These are phyloP conservation scores for Talaromyces wortmannii DNA, from an alignment of 495 filamentous ascomycete species.

Conservation along the genomic window DNA sequence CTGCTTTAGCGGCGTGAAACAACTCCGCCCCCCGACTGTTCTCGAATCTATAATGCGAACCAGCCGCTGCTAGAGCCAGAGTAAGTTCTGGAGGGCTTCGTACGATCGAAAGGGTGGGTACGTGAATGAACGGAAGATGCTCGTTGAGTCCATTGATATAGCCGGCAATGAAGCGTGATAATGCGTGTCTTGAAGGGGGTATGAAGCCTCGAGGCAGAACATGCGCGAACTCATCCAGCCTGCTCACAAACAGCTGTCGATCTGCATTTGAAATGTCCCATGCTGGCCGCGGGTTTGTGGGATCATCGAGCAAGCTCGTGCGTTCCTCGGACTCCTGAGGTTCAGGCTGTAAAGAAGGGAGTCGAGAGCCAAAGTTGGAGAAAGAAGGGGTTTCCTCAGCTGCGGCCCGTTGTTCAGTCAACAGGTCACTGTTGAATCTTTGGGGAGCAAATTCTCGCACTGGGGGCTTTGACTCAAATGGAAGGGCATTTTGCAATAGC, in stretches of 20 bases:
- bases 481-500: conserved; percentile 26
- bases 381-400: conserved; percentile 42
- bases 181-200: conserved; percentile 41
- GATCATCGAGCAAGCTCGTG: conserved; percentile 34
- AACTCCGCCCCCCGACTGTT: conserved; percentile 59
- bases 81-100: conserved; percentile 38
- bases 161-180: conserved; percentile 41
- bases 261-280: conserved; percentile 61
- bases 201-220: conserved; percentile 62
- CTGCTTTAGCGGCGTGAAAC: conserved; percentile 56
- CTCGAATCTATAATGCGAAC: conserved; percentile 55
- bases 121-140: conserved; percentile 44
- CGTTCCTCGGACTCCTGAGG: conserved; percentile 50
- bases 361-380: conserved; percentile 61
- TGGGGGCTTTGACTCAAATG: conserved; percentile 31
- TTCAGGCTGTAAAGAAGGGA: conserved; percentile 62
- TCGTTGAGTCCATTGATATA: conserved; percentile 44
- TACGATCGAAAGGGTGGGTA: conserved; percentile 39
- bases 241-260: conserved; percentile 53
- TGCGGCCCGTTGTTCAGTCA: conserved; percentile 27
- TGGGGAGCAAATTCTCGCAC: conserved; percentile 20
- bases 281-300: conserved; percentile 36
- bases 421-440: conserved; percentile 29
- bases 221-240: conserved; percentile 58
- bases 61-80: conserved; percentile 40